These are phyloP conservation scores for Rhynchosporium secalis DNA, from an alignment of 2,329 filamentous ascomycete genomes.

Conservation along the genomic window DNA sequence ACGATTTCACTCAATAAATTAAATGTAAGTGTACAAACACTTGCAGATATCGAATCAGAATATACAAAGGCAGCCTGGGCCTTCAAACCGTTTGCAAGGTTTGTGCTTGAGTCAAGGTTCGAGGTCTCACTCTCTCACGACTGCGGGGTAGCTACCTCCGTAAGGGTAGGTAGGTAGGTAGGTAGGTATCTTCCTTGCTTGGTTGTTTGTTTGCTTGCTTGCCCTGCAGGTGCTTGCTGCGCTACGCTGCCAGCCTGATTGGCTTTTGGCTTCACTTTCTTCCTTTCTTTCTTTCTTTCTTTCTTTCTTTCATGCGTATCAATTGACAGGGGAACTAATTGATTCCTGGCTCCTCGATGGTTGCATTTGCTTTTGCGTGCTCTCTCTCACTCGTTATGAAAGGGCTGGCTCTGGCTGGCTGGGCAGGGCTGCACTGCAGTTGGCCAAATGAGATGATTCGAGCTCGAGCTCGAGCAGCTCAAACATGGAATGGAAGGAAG, in stretches of 20 bases:
- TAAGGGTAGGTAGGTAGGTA: too few species aligned
- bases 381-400: too few species aligned
- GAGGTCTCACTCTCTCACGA: not conserved
- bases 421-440: too few species aligned
- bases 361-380: not conserved
- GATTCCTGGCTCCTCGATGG: slow-evolving; percentile 17
- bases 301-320: too few species aligned
- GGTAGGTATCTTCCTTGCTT: not conserved
- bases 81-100: not conserved
- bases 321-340: not conserved
- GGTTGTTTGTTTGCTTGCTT: not conserved
- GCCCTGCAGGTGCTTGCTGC: not conserved
- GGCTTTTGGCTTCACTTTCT: not conserved
- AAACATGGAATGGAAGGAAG: not conserved
- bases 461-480: slow-evolving; percentile 8
- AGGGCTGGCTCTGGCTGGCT: too few species aligned
- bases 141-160: not conserved
- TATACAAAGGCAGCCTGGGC: not conserved
- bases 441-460: too few species aligned
- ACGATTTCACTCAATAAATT: too few species aligned
- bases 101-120: not conserved
- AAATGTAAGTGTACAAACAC: not conserved
- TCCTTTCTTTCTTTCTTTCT: too few species aligned
- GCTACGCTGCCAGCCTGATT: not conserved
- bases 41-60: not conserved